Conservation (phyloP, 73 alveolate species). For the Tetrahymena borealis region DNA sequence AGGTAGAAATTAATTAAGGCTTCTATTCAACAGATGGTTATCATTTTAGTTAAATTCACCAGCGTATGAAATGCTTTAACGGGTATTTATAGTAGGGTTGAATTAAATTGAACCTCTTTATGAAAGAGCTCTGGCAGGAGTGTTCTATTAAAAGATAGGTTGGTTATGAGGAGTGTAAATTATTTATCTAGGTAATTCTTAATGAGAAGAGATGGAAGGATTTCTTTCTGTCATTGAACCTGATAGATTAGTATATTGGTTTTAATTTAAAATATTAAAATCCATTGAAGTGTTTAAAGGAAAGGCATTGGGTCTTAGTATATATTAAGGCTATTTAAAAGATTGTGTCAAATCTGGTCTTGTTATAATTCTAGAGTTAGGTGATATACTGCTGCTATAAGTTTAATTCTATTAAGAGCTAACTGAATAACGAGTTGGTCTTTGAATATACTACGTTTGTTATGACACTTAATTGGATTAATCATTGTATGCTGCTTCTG, state of each 20-base stretch:
- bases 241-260: neutral
- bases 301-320: neutral
- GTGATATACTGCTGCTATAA: neutral
- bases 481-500: too few species aligned
- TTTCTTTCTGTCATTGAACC: neutral
- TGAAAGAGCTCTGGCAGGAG: neutral
- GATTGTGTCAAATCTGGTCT: neutral
- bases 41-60: neutral
- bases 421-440: neutral
- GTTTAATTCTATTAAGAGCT: neutral
- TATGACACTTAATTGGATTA: too few species aligned
- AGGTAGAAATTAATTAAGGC: neutral
- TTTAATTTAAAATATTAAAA: neutral
- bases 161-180: neutral
- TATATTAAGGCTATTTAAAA: neutral
- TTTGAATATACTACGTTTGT: too few species aligned
- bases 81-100: neutral
- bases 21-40: neutral
- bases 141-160: neutral
- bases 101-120: neutral
- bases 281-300: neutral
- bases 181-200: neutral
- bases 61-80: neutral
- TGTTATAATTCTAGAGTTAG: neutral
- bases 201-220: neutral